Evolutionary conservation across 2,329 filamentous ascomycete genomes (phyloP), one percentile per base, ranked within the genome.

Genomic region (Xylariales sp.): DNA sequence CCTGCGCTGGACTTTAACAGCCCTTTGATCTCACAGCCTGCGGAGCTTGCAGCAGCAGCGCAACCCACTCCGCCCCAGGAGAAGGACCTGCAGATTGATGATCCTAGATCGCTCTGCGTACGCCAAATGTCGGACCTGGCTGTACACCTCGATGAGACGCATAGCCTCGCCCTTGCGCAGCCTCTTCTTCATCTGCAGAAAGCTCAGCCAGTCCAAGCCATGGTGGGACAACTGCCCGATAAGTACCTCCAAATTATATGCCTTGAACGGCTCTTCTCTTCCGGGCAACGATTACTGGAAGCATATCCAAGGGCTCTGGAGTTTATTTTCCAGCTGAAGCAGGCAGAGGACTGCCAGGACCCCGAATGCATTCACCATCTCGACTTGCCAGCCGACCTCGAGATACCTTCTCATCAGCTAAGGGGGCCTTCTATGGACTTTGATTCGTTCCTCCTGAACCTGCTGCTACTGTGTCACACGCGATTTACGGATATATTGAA

Each of bases 401-500:
- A 40, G 29, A 18, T 38, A 13, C n/a, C n/a, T n/a, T n/a, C n/a
- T n/a, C n/a, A n/a, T n/a, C n/a, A n/a, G n/a, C n/a, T n/a, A n/a
- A n/a, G n/a, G n/a, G n/a, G n/a, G n/a, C n/a, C n/a, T n/a, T n/a
- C n/a, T n/a, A n/a, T n/a, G n/a, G n/a, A n/a, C n/a, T n/a, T n/a
- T n/a, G 66, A 68, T 36, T 36, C 53, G 8, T 55, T 62, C 7
- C 44, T 68, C 11, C 47, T 65, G 10, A 57, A 59, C 18, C 49
- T 66, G 6, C 42, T 68, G 8, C 34, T 63, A 2, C 54, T 60
- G 4, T 66, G 63, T 12, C 65, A 69, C 38, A 40, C 58, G 1
- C 56, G 61, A 17, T 42, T 66, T 10, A 45, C 61, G 2, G 63
- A 66, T 33, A 45, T 65, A 5, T 47, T 66, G n/a, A 63, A 61